Conservation (phyloP, 2,329 filamentous ascomycete genomes). For the Stachybotrys chlorohalonatus region DNA sequence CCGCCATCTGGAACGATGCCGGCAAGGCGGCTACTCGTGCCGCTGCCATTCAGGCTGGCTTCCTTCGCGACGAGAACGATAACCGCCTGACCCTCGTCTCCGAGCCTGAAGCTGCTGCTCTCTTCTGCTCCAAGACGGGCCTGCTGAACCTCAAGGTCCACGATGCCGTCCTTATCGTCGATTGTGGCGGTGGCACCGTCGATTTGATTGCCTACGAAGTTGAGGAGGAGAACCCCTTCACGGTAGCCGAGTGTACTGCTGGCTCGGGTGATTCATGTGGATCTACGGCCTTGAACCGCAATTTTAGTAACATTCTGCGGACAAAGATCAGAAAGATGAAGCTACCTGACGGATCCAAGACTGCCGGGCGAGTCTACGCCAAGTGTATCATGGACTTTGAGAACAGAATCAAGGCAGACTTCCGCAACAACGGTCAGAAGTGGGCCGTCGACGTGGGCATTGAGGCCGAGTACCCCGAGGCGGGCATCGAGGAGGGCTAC, state of each 20-base stretch:
- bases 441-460: constrained; percentile 99
- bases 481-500: constrained; percentile 96
- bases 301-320: constrained; percentile 95
- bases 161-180: constrained; percentile 95
- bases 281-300: constrained; percentile 94
- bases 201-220: constrained; percentile 99
- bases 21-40: constrained; percentile 94
- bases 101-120: constrained; percentile 91
- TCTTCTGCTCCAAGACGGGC: constrained; percentile 97
- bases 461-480: constrained; percentile 95
- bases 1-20: constrained; percentile 98
- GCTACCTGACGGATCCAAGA: constrained; percentile 91
- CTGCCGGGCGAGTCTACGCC: constrained; percentile 94
- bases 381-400: constrained; percentile 99
- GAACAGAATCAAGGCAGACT: constrained; percentile 98
- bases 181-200: constrained; percentile 96
- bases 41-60: constrained; percentile 93
- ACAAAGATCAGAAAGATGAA: constrained; percentile 99
- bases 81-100: constrained; percentile 91
- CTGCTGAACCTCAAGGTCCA: constrained; percentile 95
- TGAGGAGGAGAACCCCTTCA: constrained; percentile 94
- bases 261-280: constrained; percentile 96
- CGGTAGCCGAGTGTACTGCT: constrained; percentile 92
- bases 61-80: constrained; percentile 94
- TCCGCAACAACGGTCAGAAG: constrained; percentile 97